These are phyloP conservation scores for Nasturtium officinale DNA, from an alignment of 345 rosid genomes.

Conservation along the genomic window DNA sequence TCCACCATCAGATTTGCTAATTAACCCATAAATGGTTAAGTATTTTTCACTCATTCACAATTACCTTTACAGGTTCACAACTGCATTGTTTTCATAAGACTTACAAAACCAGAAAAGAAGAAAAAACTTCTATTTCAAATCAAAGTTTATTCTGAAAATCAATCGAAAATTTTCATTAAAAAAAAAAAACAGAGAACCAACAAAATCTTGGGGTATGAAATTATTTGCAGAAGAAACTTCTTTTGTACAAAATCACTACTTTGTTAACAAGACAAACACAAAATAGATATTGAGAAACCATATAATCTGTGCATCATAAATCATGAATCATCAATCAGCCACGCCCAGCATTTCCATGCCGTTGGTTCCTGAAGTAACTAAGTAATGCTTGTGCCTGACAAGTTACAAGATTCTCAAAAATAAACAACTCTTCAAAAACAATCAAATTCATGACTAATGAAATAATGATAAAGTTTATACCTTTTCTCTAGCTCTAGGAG, in stretches of 20 bases:
- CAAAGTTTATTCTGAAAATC: conserved; percentile 12
- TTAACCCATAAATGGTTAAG: neutral
- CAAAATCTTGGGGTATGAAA: conserved; percentile 29
- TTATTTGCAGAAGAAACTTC: conserved; percentile 37
- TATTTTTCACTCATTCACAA: neutral
- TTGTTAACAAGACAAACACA: conserved; percentile 29
- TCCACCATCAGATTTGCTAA: neutral
- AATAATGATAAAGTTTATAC: conserved; percentile 37
- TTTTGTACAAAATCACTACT: conserved; percentile 42
- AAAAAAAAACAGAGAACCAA: conserved; percentile 22
- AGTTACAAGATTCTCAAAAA: conserved; percentile 5
- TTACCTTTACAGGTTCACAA: neutral
- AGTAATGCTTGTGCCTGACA: conserved; percentile 88
- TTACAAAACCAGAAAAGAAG: neutral
- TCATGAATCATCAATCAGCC: conserved; percentile 46
- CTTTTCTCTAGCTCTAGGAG: conserved; percentile 97
- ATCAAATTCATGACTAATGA: neutral
- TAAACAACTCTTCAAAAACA: neutral
- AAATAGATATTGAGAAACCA: conserved; percentile 13
- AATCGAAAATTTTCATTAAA: conserved; percentile 27
- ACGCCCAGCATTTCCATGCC: conserved; percentile 70
- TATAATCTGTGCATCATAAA: conserved; percentile 16
- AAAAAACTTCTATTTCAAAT: neutral
- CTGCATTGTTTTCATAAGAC: conserved; percentile 21
- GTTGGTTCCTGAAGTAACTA: conserved; percentile 72